These are phyloP conservation scores for Tetrapyrgos nigripes DNA, from an alignment of 1,284 basidiomycete genomes.

Conservation along the genomic window DNA sequence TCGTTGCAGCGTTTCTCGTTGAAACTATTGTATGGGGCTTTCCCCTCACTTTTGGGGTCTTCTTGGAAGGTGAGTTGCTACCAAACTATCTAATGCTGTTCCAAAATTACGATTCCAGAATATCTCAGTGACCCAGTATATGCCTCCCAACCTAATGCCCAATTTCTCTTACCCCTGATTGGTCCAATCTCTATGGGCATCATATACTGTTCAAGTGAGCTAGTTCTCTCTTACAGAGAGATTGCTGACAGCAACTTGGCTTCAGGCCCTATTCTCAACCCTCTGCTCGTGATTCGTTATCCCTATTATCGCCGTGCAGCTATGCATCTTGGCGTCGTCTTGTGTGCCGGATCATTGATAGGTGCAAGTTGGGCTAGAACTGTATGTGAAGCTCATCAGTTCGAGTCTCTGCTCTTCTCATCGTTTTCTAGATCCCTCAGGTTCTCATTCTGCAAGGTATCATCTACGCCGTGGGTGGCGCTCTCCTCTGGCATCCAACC, in stretches of 20 bases:
- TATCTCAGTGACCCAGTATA: slow-evolving; percentile 14
- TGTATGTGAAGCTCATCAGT: slow-evolving; percentile 19
- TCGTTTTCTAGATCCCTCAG: slow-evolving; percentile 30
- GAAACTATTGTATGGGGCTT: slow-evolving; percentile 48
- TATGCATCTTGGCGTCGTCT: slow-evolving; percentile 36
- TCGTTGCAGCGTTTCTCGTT: slow-evolving; percentile 40
- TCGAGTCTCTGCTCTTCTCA: slow-evolving; percentile 3
- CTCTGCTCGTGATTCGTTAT: slow-evolving; percentile 33
- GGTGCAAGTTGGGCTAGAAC: slow-evolving; percentile 40
- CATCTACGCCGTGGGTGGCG: slow-evolving; percentile 45
- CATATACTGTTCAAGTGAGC: slow-evolving; percentile 39
- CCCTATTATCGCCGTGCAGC: slow-evolving; percentile 33
- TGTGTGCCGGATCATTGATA: slow-evolving; percentile 38
- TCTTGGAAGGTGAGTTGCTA: slow-evolving; percentile 34
- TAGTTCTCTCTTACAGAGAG: slow-evolving; percentile 31
- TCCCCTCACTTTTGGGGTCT: slow-evolving; percentile 39
- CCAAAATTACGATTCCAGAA: slow-evolving; percentile 26
- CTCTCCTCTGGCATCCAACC: slow-evolving; percentile 40
- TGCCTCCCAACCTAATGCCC: slow-evolving; percentile 9
- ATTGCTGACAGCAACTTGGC: neutral
- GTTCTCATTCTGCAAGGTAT: slow-evolving; percentile 45
- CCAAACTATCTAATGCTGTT: neutral
- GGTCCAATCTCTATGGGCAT: slow-evolving; percentile 15
- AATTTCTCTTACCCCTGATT: slow-evolving; percentile 13
- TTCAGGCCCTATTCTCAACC: slow-evolving; percentile 34